phyloP scores from a whole-genome alignment of 768 basidiomycete genomes.

The Agaricus blazei region DNA sequence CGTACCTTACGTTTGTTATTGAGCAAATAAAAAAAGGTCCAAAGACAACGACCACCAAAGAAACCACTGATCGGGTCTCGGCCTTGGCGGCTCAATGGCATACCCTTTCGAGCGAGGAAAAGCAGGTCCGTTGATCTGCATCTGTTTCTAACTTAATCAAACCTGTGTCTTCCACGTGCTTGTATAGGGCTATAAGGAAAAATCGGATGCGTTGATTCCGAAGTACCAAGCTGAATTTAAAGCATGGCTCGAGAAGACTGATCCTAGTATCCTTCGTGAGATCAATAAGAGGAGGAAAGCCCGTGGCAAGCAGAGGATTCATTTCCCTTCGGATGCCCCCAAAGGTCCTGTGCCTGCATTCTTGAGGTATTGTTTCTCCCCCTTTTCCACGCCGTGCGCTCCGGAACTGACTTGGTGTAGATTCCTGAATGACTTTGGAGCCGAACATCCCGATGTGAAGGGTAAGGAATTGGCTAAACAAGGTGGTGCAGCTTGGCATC shows the following conservation, averaged over 20 bases:
- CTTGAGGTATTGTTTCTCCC: slow-evolving; percentile 7
- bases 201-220: not conserved
- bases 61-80: not conserved
- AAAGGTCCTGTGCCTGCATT: slow-evolving; percentile 6
- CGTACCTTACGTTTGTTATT: not conserved
- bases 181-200: slow-evolving; percentile 1
- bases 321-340: not conserved
- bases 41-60: not conserved
- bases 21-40: not conserved
- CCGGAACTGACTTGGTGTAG: not conserved
- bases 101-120: not conserved
- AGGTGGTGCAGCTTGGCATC: slow-evolving; percentile 5
- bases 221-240: not conserved
- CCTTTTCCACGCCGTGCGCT: not conserved
- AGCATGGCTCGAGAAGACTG: slow-evolving; percentile 14
- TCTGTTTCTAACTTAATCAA: not conserved
- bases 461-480: not conserved
- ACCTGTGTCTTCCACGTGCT: not conserved
- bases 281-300: slow-evolving; percentile 13
- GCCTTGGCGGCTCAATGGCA: not conserved
- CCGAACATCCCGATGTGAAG: not conserved
- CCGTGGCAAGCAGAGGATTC: slow-evolving; percentile 2
- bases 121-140: slow-evolving; percentile 1
- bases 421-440: not conserved
- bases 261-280: slow-evolving; percentile 11